Evolutionary conservation across 176 grass and related monocot species (phyloP).

Genomic region (Triticum urartu): DNA sequence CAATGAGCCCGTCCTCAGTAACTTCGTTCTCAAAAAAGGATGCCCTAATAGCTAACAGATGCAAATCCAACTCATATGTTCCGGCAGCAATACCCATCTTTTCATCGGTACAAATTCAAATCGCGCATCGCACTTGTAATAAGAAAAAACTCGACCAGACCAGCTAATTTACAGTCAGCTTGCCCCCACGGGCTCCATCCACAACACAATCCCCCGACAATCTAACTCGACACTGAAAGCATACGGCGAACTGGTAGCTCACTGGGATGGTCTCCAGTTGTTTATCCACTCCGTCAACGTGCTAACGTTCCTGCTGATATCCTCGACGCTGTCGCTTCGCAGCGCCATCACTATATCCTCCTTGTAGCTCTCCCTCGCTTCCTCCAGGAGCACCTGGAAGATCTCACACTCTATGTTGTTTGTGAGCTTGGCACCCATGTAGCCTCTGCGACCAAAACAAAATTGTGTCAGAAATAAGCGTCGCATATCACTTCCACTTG

Average conservation of each 20-base stretch:
- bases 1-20: too few relatives aligned
- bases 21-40: too few relatives aligned
- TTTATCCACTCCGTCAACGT: conserved; percentile 72
- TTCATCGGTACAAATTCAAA: not conserved
- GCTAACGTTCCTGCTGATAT: conserved; percentile 78
- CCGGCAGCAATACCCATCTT: not conserved
- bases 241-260: not conserved
- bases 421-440: conserved; percentile 79
- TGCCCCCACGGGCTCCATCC: not conserved
- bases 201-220: not conserved
- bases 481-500: not conserved
- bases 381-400: conserved; percentile 87
- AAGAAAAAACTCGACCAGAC: not conserved
- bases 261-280: conserved; percentile 64
- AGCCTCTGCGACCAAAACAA: conserved; percentile 54
- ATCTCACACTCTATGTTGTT: conserved; percentile 98
- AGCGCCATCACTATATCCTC: conserved; percentile 75
- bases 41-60: too few relatives aligned
- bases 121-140: not conserved
- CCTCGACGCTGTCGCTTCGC: conserved; percentile 77
- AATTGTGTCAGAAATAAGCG: not conserved
- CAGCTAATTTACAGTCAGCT: not conserved
- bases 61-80: not conserved
- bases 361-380: conserved; percentile 83
- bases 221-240: conserved; percentile 7